Conservation (phyloP, 208 protist species). For the Crithidia mellificae region DNA sequence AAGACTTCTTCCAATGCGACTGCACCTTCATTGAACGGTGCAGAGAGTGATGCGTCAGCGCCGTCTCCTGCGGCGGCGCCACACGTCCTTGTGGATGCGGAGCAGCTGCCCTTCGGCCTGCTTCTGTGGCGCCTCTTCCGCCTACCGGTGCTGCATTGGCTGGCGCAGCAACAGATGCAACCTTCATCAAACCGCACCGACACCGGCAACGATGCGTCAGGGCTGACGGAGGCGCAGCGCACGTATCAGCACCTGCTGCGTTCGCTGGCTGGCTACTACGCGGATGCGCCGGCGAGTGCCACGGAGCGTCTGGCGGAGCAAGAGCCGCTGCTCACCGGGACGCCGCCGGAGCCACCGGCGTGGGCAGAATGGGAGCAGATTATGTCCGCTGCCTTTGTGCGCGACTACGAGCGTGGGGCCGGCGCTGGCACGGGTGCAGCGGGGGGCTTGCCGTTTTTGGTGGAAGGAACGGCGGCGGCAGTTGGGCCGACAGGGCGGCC, state of each 20-base stretch:
- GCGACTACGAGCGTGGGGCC: constrained; percentile 27
- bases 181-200: too few species aligned
- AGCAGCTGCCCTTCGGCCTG: constrained; percentile 37
- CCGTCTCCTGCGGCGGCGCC: not conserved
- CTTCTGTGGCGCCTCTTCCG: constrained; percentile 54
- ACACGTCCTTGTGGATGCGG: constrained; percentile 1
- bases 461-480: too few species aligned
- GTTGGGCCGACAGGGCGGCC: too few species aligned
- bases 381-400: constrained; percentile 20
- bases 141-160: constrained; percentile 33
- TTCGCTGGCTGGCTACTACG: constrained; percentile 33
- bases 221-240: constrained; percentile 6
- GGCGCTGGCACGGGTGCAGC: too few species aligned
- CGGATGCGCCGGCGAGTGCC: constrained; percentile 25
- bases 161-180: constrained; percentile 7
- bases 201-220: not conserved
- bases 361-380: constrained; percentile 40
- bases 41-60: not conserved
- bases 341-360: constrained; percentile 16
- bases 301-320: constrained; percentile 27
- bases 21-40: too few species aligned
- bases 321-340: constrained; percentile 24
- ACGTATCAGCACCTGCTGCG: constrained; percentile 28
- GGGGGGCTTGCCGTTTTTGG: too few species aligned
- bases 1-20: too few species aligned